A percentile compares a stretch with the other conserved stretches of the same genome.
phyloP scores from a whole-genome alignment of 306 rosid genomes.

The Vigna radiata region DNA sequence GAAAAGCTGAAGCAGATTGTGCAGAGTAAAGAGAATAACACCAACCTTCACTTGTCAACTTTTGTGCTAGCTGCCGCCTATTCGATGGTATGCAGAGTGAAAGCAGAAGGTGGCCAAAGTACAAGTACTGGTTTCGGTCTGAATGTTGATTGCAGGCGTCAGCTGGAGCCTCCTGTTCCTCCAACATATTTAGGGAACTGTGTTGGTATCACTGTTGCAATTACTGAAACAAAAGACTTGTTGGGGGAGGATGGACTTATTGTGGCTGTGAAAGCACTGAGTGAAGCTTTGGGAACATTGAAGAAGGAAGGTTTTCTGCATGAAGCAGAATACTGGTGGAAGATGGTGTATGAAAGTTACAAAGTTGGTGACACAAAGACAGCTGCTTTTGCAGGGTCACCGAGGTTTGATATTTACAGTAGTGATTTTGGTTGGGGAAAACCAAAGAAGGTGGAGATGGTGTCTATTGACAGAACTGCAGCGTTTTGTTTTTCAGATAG shows the following conservation, averaged over 20 bases:
- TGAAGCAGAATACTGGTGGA: conserved; percentile 43
- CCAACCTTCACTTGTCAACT: conserved; percentile 44
- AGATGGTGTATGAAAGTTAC: conserved; percentile 4
- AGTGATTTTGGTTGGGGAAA: too few species aligned
- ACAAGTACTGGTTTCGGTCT: not conserved
- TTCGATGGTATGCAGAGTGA: conserved; percentile 40
- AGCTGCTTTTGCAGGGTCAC: too few species aligned
- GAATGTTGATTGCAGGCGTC: conserved; percentile 44
- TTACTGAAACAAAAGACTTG: conserved; percentile 25
- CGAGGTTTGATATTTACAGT: too few species aligned
- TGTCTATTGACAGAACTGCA: too few species aligned
- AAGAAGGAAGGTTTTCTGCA: conserved; percentile 41
- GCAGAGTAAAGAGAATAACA: not conserved
- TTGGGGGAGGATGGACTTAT: conserved; percentile 44
- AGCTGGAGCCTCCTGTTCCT: conserved; percentile 50
- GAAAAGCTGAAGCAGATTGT: conserved; percentile 41
- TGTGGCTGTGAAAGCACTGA: conserved; percentile 34
- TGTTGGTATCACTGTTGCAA: not conserved
- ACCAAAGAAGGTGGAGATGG: too few species aligned
- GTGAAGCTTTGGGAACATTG: conserved; percentile 42
- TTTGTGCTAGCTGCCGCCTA: conserved; percentile 46
- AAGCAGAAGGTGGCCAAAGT: conserved; percentile 37
- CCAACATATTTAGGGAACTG: conserved; percentile 66
- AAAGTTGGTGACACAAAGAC: too few species aligned
- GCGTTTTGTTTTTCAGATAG: too few species aligned